Conservation (phyloP, 768 basidiomycete genomes). For the Austroboletus festivus region DNA sequence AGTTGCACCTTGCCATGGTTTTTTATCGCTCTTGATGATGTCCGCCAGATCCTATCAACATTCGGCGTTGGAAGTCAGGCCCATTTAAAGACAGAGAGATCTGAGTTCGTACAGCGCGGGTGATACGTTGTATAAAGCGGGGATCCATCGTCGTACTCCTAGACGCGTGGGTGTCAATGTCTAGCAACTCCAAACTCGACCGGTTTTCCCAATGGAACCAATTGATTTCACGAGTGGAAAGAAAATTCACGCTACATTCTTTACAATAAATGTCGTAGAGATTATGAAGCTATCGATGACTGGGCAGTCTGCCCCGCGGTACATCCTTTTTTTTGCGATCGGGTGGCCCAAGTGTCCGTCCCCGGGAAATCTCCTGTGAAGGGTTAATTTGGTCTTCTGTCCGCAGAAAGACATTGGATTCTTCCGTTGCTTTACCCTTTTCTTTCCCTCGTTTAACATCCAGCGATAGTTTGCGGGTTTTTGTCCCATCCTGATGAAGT, state of each 20-base stretch:
- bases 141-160: conserved; percentile 12
- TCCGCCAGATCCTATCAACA: conserved; percentile 59
- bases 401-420: conserved; percentile 1
- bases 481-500: conserved; percentile 2
- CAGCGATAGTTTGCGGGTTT: conserved; percentile 1
- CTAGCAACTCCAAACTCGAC: conserved; percentile 5
- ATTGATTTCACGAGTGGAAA: too few species aligned
- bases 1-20: conserved; percentile 39
- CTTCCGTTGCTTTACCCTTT: conserved; percentile 14
- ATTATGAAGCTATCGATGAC: conserved; percentile 18
- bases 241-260: not conserved
- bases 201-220: too few species aligned
- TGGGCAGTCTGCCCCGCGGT: conserved; percentile 20
- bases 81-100: not conserved
- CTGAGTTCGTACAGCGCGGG: conserved; percentile 17
- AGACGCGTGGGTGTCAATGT: not conserved
- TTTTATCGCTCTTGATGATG: conserved; percentile 64
- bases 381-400: conserved; percentile 15
- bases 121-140: conserved; percentile 18
- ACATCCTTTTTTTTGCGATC: conserved; percentile 10
- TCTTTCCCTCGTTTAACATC: conserved; percentile 16
- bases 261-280: conserved; percentile 7
- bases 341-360: conserved; percentile 28
- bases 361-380: conserved; percentile 13
- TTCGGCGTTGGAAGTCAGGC: conserved; percentile 4